Evolutionary conservation across 179 eudicot species (phyloP).

Genomic region (Beta corolliflora): DNA sequence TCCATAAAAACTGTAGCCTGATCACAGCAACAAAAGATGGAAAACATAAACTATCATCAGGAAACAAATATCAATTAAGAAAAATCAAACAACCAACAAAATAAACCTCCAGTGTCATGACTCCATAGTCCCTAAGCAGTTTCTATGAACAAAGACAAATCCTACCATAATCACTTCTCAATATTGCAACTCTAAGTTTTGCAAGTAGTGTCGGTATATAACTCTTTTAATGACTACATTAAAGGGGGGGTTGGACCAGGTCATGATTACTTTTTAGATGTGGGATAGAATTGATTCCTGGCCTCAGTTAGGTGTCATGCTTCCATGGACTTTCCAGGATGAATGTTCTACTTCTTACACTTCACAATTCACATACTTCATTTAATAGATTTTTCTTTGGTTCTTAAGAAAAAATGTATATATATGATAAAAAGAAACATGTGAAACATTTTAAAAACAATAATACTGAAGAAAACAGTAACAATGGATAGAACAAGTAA

Average conservation of each 20-base stretch:
- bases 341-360: background rate
- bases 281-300: slow-evolving; percentile 2
- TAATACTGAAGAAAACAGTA: slow-evolving; percentile 12
- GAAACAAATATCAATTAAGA: background rate
- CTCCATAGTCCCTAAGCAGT: background rate
- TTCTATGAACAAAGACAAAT: background rate
- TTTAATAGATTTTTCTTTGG: background rate
- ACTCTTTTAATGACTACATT: background rate
- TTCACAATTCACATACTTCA: background rate
- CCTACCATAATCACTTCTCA: background rate
- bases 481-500: background rate
- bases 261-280: background rate
- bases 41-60: background rate
- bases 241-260: background rate
- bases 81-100: background rate
- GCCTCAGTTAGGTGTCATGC: background rate
- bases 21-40: background rate
- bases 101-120: background rate
- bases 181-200: background rate
- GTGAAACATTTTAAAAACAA: background rate
- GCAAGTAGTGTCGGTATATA: background rate
- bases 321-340: background rate
- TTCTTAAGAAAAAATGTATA: background rate
- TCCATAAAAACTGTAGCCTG: background rate
- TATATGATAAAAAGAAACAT: background rate